A percentile compares a stretch with the other conserved stretches of the same genome.
Conservation (phyloP, 2,329 filamentous ascomycete genomes). For the Cladobotryum protrusum region DNA sequence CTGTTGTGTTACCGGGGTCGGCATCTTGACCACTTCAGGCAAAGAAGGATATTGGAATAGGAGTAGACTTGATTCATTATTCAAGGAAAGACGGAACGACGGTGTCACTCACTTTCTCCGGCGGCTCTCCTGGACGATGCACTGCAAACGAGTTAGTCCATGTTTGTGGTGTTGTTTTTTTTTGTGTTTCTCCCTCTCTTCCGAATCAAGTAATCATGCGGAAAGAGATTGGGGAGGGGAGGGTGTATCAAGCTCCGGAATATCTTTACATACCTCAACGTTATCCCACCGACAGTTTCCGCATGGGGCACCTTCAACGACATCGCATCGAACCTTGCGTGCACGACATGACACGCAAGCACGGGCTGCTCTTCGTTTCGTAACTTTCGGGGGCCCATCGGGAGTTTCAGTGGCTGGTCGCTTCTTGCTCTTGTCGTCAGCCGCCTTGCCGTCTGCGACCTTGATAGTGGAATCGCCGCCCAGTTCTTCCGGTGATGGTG, state of each 20-base stretch:
- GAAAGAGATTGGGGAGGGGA: constrained; percentile 4
- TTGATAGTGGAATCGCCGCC: not conserved
- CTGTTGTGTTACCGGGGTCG: too few relatives aligned
- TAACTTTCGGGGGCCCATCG: constrained; percentile 40
- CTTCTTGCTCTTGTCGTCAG: constrained; percentile 26
- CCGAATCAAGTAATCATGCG: constrained; percentile 1
- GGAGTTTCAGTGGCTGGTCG: constrained; percentile 25
- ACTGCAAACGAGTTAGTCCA: constrained; percentile 29
- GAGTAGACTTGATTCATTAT: too few relatives aligned
- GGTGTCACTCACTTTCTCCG: constrained; percentile 66
- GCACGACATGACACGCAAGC: constrained; percentile 85
- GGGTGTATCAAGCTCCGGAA: not conserved
- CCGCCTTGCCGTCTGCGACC: not conserved
- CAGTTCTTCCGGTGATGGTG: constrained; percentile 7
- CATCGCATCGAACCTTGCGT: constrained; percentile 89
- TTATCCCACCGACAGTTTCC: constrained; percentile 81
- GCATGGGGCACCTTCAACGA: constrained; percentile 81
- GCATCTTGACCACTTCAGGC: too few relatives aligned
- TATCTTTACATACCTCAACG: constrained; percentile 48
- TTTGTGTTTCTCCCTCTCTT: not conserved
- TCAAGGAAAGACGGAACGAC: not conserved
- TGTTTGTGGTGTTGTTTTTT: not conserved
- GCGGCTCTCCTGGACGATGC: constrained; percentile 72
- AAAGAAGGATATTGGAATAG: too few relatives aligned
- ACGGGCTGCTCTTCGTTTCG: constrained; percentile 81